Conservation (phyloP, 371 early-diverging fungal species). For the Nosema granulosis region DNA sequence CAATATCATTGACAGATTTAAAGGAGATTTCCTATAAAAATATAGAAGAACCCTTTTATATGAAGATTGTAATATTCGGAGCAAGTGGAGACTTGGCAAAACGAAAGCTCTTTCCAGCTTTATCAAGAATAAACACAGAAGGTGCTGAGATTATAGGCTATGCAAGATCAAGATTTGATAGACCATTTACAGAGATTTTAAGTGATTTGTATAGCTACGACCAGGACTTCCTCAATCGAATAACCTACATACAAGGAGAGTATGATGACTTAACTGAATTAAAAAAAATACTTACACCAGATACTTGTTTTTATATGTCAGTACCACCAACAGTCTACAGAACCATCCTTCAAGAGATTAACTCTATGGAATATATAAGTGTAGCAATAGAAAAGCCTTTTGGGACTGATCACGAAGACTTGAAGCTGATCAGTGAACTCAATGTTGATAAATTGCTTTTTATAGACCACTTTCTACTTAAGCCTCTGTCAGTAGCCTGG, state of each 20-base stretch:
- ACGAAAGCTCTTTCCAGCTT: conserved; percentile 89
- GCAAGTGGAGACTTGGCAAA: conserved; percentile 67
- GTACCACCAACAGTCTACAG: conserved; percentile 89
- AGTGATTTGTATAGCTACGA: conserved; percentile 69
- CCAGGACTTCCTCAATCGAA: conserved; percentile 70
- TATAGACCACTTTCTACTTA: conserved; percentile 67
- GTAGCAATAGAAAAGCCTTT: conserved; percentile 96
- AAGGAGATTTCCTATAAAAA: no score
- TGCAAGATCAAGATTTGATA: conserved; percentile 77
- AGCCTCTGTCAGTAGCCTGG: conserved; percentile 56
- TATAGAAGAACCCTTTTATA: not conserved
- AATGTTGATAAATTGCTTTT: conserved; percentile 40
- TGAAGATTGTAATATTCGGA: conserved; percentile 65
- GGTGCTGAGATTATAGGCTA: conserved; percentile 80
- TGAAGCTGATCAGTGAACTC: conserved; percentile 65
- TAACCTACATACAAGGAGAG: conserved; percentile 77
- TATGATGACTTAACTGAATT: conserved; percentile 74
- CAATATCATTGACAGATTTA: not conserved
- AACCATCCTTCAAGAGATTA: conserved; percentile 72
- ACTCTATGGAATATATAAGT: conserved; percentile 67
- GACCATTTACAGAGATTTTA: conserved; percentile 74
- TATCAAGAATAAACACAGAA: conserved; percentile 74
- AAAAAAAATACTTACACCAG: conserved; percentile 7
- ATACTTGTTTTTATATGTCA: conserved; percentile 84
- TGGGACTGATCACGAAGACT: conserved; percentile 80